These are phyloP conservation scores for Aspergillus phoenicis DNA, from an alignment of 2,329 filamentous ascomycete genomes.

Conservation along the genomic window DNA sequence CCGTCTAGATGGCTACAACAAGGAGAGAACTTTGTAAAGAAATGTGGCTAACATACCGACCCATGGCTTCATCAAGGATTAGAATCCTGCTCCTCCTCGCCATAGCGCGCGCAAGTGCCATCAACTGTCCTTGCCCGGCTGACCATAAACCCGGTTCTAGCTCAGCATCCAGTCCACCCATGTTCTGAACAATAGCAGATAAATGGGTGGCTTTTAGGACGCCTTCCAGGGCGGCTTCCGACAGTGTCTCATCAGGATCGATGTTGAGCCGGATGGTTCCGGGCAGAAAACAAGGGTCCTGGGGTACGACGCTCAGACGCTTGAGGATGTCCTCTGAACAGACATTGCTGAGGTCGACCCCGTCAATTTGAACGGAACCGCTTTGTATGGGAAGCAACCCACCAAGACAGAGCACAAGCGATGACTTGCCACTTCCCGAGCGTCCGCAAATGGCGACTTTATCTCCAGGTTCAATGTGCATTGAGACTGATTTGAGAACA, in stretches of 20 bases:
- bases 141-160: background rate
- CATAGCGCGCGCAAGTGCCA: background rate
- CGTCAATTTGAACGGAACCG: background rate
- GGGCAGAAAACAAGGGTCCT: background rate
- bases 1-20: background rate
- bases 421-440: background rate
- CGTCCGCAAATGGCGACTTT: background rate
- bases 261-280: background rate
- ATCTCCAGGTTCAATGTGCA: background rate
- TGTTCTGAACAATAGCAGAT: background rate
- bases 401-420: background rate
- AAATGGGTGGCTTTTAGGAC: background rate
- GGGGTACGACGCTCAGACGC: background rate
- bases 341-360: background rate
- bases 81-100: background rate
- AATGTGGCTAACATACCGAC: background rate
- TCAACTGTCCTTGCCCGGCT: background rate
- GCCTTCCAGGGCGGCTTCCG: background rate
- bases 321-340: background rate
- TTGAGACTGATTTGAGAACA: background rate
- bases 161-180: background rate
- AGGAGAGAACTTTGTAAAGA: background rate
- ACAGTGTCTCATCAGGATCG: background rate
- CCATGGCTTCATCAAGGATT: background rate
- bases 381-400: background rate